phyloP scores from a whole-genome alignment of 2,329 filamentous ascomycete genomes.

The Penicillium sp. region DNA sequence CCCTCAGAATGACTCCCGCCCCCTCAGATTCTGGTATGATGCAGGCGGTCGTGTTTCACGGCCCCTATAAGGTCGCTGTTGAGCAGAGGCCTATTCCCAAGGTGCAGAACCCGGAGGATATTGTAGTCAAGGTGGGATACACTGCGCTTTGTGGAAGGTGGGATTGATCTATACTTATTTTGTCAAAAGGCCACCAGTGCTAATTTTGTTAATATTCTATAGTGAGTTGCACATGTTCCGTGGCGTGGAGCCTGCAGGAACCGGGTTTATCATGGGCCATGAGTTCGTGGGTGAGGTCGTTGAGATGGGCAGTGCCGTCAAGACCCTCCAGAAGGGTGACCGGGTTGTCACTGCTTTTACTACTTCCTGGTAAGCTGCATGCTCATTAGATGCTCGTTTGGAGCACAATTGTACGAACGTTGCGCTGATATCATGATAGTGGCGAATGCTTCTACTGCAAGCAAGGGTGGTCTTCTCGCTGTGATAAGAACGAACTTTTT shows the following conservation, averaged over 20 bases:
- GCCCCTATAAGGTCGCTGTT: constrained; percentile 69
- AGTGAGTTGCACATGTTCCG: constrained; percentile 86
- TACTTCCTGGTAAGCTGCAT: constrained; percentile 62
- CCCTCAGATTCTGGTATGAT: constrained; percentile 54
- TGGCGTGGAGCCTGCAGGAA: constrained; percentile 69
- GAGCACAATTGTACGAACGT: background rate
- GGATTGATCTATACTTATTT: constrained; percentile 31
- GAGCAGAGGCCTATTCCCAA: constrained; percentile 77
- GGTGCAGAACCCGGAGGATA: constrained; percentile 68
- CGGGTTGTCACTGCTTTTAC: constrained; percentile 82
- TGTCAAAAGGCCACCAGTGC: background rate
- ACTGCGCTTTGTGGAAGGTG: constrained; percentile 87
- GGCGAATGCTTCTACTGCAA: constrained; percentile 82
- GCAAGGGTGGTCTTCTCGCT: constrained; percentile 73
- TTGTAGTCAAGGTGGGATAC: constrained; percentile 78
- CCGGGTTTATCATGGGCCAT: constrained; percentile 69
- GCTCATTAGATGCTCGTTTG: background rate
- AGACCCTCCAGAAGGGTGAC: constrained; percentile 69
- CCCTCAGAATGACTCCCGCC: constrained; percentile 16
- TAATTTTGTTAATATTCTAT: background rate
- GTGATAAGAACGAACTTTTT: constrained; percentile 67
- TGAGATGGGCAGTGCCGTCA: constrained; percentile 65
- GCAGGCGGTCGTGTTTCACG: constrained; percentile 87
- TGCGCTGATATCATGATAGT: constrained; percentile 36
- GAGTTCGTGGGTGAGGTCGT: constrained; percentile 80